These are phyloP conservation scores for Fusarium chaquense DNA, from an alignment of 2,329 filamentous ascomycete genomes.

Conservation along the genomic window DNA sequence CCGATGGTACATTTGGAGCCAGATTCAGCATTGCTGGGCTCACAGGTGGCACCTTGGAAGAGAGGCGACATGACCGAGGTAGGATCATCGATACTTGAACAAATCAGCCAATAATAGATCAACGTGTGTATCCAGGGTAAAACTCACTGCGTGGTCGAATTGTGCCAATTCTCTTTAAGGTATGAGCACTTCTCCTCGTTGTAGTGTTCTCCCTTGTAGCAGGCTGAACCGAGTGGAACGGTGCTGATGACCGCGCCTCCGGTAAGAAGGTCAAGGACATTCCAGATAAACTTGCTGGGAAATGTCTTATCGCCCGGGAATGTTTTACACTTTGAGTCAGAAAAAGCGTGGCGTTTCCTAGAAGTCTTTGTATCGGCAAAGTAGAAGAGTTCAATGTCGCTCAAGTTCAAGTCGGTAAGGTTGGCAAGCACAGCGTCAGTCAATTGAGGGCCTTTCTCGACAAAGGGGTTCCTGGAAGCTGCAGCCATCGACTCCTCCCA, in stretches of 20 bases:
- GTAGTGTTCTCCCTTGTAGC: slow-evolving; percentile 47
- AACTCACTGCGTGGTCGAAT: slow-evolving; percentile 33
- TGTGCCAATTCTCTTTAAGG: slow-evolving; percentile 9
- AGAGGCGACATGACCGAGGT: slow-evolving; percentile 57
- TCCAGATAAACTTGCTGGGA: slow-evolving; percentile 48
- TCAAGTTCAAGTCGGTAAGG: slow-evolving; percentile 48
- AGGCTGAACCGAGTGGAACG: slow-evolving; percentile 50
- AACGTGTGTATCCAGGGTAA: rapidly evolving
- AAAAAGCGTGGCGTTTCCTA: slow-evolving; percentile 5
- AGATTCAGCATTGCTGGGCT: slow-evolving; percentile 46
- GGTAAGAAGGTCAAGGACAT: slow-evolving; percentile 51
- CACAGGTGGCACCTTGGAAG: slow-evolving; percentile 55
- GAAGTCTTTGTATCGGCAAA: slow-evolving; percentile 45
- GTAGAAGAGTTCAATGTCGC: slow-evolving; percentile 50
- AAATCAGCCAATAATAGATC: slow-evolving; percentile 7
- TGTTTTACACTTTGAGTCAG: slow-evolving; percentile 44
- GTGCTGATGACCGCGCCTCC: slow-evolving; percentile 51
- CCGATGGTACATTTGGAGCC: slow-evolving; percentile 54
- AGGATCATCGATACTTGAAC: slow-evolving; percentile 49
- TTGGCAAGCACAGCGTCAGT: slow-evolving; percentile 52
- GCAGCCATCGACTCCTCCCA: slow-evolving; percentile 11
- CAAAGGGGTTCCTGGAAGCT: slow-evolving; percentile 16
- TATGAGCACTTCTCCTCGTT: slow-evolving; percentile 2
- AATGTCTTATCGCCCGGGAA: slow-evolving; percentile 48
- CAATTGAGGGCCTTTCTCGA: slow-evolving; percentile 49